These are phyloP conservation scores for Colletotrichum tanaceti DNA, from an alignment of 2,329 filamentous ascomycete species.

Conservation along the genomic window DNA sequence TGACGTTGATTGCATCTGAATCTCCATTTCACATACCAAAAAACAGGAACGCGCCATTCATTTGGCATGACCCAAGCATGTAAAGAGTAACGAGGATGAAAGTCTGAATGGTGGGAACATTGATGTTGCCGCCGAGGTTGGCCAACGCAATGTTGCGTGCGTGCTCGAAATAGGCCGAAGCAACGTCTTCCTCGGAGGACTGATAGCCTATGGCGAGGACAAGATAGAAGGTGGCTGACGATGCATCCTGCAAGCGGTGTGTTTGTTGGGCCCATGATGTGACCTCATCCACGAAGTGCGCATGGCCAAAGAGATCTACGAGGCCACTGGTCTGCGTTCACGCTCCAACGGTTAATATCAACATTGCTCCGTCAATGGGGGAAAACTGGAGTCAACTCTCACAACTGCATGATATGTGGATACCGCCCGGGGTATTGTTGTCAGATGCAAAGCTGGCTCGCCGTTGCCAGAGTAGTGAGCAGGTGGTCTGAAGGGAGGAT, in stretches of 20 bases:
- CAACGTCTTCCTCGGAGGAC: conserved; percentile 53
- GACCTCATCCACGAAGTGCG: conserved; percentile 54
- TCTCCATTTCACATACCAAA: conserved; percentile 52
- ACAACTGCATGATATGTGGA: conserved; percentile 43
- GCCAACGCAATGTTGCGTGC: conserved; percentile 59
- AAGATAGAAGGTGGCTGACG: conserved; percentile 57
- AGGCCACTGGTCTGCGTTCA: conserved; percentile 54
- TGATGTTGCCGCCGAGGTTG: conserved; percentile 59
- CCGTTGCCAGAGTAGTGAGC: conserved; percentile 25
- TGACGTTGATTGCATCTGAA: background rate
- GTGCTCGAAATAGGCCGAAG: conserved; percentile 62
- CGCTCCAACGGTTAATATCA: conserved; percentile 14
- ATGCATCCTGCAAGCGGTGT: conserved; percentile 51
- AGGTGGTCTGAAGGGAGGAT: conserved; percentile 57
- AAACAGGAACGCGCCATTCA: conserved; percentile 66
- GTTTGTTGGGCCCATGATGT: conserved; percentile 54
- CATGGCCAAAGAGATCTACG: conserved; percentile 61
- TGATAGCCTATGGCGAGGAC: conserved; percentile 63
- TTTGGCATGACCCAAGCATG: conserved; percentile 66
- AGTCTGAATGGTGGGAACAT: conserved; percentile 61
- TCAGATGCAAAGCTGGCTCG: conserved; percentile 43
- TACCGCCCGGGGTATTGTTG: conserved; percentile 40
- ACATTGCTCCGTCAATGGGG: background rate
- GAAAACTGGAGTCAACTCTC: conserved; percentile 15
- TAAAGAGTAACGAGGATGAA: conserved; percentile 64